phyloP scores from a whole-genome alignment of 2,329 filamentous ascomycete genomes.

The Aureobasidium musti region DNA sequence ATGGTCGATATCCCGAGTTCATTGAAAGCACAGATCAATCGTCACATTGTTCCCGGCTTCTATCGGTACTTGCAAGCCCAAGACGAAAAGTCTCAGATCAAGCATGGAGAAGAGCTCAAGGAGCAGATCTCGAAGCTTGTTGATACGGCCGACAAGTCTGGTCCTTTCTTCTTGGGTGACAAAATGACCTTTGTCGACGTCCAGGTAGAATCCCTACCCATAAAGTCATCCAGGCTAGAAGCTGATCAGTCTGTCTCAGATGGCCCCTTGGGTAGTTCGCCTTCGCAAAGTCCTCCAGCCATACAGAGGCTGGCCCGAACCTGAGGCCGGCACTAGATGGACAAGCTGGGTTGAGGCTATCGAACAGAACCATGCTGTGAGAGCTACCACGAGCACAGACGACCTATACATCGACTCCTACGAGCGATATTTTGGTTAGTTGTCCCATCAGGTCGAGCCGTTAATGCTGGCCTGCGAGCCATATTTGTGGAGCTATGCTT shows the following conservation, averaged over 20 bases:
- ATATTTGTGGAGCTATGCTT: neutral
- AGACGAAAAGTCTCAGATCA: slow-evolving; percentile 59
- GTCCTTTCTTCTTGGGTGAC: slow-evolving; percentile 68
- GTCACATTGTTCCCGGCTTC: slow-evolving; percentile 73
- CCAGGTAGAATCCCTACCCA: neutral
- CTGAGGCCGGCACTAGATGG: slow-evolving; percentile 65
- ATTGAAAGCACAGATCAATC: slow-evolving; percentile 34
- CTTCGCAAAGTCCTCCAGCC: slow-evolving; percentile 66
- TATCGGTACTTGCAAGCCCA: slow-evolving; percentile 71
- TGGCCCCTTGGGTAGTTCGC: slow-evolving; percentile 73
- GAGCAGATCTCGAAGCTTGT: slow-evolving; percentile 65
- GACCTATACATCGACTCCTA: slow-evolving; percentile 68
- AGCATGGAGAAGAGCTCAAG: slow-evolving; percentile 63
- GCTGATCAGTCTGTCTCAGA: slow-evolving; percentile 47
- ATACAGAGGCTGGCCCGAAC: slow-evolving; percentile 66
- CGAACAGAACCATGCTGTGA: slow-evolving; percentile 63
- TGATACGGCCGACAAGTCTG: slow-evolving; percentile 58
- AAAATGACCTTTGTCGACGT: slow-evolving; percentile 68
- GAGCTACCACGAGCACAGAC: slow-evolving; percentile 66
- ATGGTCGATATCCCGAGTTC: slow-evolving; percentile 36
- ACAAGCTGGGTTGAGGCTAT: slow-evolving; percentile 69
- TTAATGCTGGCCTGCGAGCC: neutral
- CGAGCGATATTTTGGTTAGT: slow-evolving; percentile 54
- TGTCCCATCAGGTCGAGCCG: neutral
- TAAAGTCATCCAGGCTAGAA: neutral